A percentile compares a stretch with the other conserved stretches of the same genome.
Evolutionary conservation across 2,329 filamentous ascomycete species (phyloP).

Genomic region (Arthrobotrys megalospora): DNA sequence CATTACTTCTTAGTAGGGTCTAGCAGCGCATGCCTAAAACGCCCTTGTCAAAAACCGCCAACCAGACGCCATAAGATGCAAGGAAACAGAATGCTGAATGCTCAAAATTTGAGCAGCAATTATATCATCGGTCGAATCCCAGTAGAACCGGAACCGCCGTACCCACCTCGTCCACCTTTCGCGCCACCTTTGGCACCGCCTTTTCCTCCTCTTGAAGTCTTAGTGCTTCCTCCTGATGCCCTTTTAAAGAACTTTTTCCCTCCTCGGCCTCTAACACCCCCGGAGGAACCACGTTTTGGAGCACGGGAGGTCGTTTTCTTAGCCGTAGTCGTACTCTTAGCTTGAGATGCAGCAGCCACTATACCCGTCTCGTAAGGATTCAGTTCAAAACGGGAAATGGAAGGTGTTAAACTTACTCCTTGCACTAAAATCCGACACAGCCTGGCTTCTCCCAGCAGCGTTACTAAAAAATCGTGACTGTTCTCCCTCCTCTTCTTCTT

Average conservation of each 20-base stretch:
- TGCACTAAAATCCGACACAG: conserved; percentile 40
- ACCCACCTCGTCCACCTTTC: conserved; percentile 36
- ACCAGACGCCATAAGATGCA: conserved; percentile 39
- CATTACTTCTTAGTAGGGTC: not conserved
- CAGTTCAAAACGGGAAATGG: not conserved
- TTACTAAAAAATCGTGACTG: conserved; percentile 47
- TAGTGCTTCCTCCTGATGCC: conserved; percentile 24
- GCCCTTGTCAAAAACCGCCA: conserved; percentile 11
- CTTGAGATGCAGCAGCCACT: conserved; percentile 53
- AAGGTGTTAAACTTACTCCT: conserved; percentile 35
- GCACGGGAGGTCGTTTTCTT: conserved; percentile 28
- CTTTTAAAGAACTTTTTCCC: conserved; percentile 45
- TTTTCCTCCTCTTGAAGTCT: conserved; percentile 4
- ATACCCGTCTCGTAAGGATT: conserved; percentile 11
- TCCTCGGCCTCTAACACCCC: conserved; percentile 28
- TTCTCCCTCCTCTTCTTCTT: conserved; percentile 35
- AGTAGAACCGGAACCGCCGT: conserved; percentile 19
- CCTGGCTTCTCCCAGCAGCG: conserved; percentile 28
- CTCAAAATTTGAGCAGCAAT: not conserved
- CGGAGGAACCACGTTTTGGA: conserved; percentile 13
- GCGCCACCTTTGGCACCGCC: conserved; percentile 11
- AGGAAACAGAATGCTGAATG: conserved; percentile 3
- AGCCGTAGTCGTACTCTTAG: conserved; percentile 12
- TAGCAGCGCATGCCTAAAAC: conserved; percentile 19
- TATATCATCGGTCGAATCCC: conserved; percentile 52